Conservation (phyloP, 2,329 filamentous ascomycete species). For the Karstenula rhodostoma region DNA sequence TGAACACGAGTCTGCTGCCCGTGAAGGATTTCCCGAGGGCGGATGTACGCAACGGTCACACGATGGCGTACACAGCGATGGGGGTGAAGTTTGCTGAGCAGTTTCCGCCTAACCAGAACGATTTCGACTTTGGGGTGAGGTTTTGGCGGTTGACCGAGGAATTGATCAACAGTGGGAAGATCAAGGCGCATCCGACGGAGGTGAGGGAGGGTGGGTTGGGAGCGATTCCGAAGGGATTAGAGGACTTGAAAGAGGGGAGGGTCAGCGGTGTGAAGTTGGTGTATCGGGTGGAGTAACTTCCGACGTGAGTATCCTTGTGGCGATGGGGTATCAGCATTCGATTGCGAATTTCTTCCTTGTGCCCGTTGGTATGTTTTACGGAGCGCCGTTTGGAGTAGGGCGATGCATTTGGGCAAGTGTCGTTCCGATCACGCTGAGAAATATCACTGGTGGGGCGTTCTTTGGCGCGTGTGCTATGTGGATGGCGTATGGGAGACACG, state of each 20-base stretch:
- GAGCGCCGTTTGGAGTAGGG: no score
- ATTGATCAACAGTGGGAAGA: conserved; percentile 32
- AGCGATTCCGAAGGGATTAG: conserved; percentile 24
- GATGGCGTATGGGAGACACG: background rate
- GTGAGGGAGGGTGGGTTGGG: conserved; percentile 28
- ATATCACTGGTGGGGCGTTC: no score
- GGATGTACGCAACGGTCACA: conserved; percentile 54
- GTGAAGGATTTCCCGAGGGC: conserved; percentile 49
- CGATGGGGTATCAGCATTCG: no score
- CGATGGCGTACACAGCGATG: conserved; percentile 54
- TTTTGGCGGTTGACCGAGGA: conserved; percentile 35
- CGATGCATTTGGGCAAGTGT: no score
- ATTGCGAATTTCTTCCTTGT: no score
- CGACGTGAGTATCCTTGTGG: no score
- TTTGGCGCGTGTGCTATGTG: no score
- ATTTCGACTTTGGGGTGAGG: conserved; percentile 40
- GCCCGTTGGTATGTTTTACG: no score
- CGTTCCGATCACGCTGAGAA: no score
- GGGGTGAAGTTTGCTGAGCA: conserved; percentile 49
- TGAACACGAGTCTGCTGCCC: conserved; percentile 29
- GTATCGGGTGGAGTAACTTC: conserved; percentile 28
- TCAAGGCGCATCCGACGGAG: conserved; percentile 27
- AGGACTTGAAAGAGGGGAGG: conserved; percentile 29
- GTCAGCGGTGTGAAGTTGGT: conserved; percentile 34
- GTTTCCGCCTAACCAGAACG: conserved; percentile 36